Base-by-base conservation (phyloP, 1,284 basidiomycete genomes). In the Kalmanozyma brasiliensis region DNA sequence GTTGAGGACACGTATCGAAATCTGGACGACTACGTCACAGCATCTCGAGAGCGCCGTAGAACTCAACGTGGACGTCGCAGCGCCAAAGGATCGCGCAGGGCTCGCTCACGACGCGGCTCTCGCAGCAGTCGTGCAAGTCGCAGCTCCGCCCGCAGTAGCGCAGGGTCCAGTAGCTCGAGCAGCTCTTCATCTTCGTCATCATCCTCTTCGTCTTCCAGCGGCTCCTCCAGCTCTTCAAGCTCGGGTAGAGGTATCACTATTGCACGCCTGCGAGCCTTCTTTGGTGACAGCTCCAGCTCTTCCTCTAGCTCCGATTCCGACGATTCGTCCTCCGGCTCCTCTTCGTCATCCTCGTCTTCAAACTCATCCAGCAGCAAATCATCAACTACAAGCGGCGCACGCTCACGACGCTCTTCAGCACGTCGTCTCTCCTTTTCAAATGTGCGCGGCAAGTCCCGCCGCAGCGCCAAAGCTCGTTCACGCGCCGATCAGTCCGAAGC, bases 231-330 rank as follows among this genome's bases (percentile, higher is more conserved):
- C 45, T 57, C 49, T 1, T 60, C 71, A 10, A 59, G 71, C 44
- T 75, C 67, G 14, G 74, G 68, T 4, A 58, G 70, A 17, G 69
- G 75, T 37, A 48, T 78, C 35, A 69, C 69, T 29, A 74, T 81
- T 17, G 69, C 78, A 3, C 65, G 79, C 17, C 37, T 81, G n/a
- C 68, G 73, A 33, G 78, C 79, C 22, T 74, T 81, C 43, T 81
- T 81, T 42, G 79, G 78, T n/a, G 74, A 77, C 40, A 56, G 48
- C 26, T 67, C 70, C 41, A 65, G 64, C 52, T 74, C 73, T 3
- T 61, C 55, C n/a, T 61, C 58, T n/a, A 71, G 58, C 24, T 68
- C 64, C 24, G 62, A 47, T 32, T 60, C 58, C 0, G 59, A 55
- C n/a, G 47, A 49, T n/a, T 67, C 61, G n/a, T 63, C 56, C 8